Evolutionary conservation across 768 basidiomycete genomes (phyloP), one percentile per base, ranked within the genome.

Genomic region (button mushroom (Agaricus bisporus)): DNA sequence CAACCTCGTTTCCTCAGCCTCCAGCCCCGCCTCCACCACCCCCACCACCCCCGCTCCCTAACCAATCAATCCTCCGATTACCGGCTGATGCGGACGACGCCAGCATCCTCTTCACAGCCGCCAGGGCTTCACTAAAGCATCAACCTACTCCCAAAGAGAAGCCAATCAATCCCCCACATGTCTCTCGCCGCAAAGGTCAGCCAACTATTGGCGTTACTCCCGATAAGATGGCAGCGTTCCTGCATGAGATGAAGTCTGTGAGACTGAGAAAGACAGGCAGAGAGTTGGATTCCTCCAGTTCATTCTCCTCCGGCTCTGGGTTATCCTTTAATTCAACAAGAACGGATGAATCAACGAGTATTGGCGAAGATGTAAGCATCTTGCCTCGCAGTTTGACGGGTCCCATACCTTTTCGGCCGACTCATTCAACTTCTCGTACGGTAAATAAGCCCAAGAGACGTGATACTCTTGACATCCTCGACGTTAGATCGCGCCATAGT

Each of bases 181-280:
- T 67, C 12, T 57, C 62, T 1, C 74, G 72, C 36, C 78, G 79
- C 49, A 65, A 76, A 12, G 85, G 84, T 6, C 77, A 79, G 54
- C 83, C 88, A 0, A 81, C 85, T 0, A 73, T 90, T 10, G 85
- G 85, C n/a, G 74, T 91, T 9, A 77, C 86, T 0, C 76, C 84
- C 2, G 89, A 91, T 56, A 87, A 91, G 64, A 89, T 91, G 86
- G 85, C 85, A 0, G 87, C 84, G 1, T 91, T 91, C 61, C 66
- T 91, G 57, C 82, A 70, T 5, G 89, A 91, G 65, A 82, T 91
- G 76, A 91, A 89, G 73, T 85, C 79, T 1, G 85, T 82, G 22
- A 73, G 83, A 45, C 61, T 91, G 48, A 77, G 79, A 57, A 88
- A 79, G 64, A 80, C 85, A 3, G 41, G 48, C 42, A 57, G 43